Evolutionary conservation across 345 rosid species (phyloP).

Genomic region (Eucalyptus melliodora): DNA sequence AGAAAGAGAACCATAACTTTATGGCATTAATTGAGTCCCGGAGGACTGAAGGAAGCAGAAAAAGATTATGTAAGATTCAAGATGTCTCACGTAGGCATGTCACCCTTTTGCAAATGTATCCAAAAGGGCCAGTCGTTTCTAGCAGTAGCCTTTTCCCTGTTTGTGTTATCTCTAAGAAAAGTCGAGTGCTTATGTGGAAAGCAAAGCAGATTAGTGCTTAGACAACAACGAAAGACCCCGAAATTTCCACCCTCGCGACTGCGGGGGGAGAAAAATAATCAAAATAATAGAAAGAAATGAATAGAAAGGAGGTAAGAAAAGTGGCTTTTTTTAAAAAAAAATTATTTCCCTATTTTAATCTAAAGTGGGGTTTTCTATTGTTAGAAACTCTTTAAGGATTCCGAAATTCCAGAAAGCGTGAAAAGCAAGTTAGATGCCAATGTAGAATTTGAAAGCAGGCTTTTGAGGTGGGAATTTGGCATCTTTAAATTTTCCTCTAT

Average conservation of each 20-base stretch:
- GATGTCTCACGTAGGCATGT: constrained; percentile 19
- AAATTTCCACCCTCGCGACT: constrained; percentile 7
- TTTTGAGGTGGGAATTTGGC: constrained; percentile 31
- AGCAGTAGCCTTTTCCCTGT: background rate
- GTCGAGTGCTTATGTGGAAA: constrained; percentile 35
- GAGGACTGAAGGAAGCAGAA: background rate
- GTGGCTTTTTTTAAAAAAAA: background rate
- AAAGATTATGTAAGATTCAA: background rate
- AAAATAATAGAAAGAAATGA: background rate
- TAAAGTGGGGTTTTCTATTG: constrained; percentile 14
- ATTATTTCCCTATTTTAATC: background rate
- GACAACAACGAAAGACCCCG: constrained; percentile 4
- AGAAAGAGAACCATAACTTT: background rate
- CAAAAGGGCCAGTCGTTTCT: constrained; percentile 24
- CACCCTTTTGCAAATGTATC: constrained; percentile 10
- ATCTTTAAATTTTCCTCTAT: background rate
- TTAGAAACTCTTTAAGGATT: constrained; percentile 21
- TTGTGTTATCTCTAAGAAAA: background rate
- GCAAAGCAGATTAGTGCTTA: constrained; percentile 14
- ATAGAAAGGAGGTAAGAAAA: background rate
- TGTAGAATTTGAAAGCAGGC: background rate
- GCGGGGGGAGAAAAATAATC: background rate
- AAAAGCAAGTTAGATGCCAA: constrained; percentile 9
- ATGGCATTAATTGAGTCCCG: background rate
- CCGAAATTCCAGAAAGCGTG: background rate